These are phyloP conservation scores for Calonectria ilicicola DNA, from an alignment of 2,329 filamentous ascomycete genomes.

Conservation along the genomic window DNA sequence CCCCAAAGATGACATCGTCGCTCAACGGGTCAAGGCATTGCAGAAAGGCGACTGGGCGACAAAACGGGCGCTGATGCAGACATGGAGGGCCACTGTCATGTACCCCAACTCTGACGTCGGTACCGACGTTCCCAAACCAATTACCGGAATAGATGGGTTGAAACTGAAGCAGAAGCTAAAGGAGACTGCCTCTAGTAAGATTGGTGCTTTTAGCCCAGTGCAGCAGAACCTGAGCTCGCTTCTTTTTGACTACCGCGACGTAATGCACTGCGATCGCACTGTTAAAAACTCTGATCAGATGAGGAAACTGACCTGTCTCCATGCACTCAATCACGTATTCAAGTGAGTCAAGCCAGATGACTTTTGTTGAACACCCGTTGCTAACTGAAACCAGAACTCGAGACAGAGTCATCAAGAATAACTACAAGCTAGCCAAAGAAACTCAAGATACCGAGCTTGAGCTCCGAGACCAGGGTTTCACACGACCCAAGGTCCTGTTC, in stretches of 20 bases:
- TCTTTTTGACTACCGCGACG: constrained; percentile 85
- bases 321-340: constrained; percentile 91
- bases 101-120: constrained; percentile 56
- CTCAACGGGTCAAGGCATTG: constrained; percentile 63
- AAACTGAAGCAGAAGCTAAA: constrained; percentile 79
- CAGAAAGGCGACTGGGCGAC: constrained; percentile 64
- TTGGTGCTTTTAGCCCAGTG: constrained; percentile 68
- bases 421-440: constrained; percentile 78
- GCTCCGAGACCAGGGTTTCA: constrained; percentile 93
- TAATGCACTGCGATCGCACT: constrained; percentile 81
- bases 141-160: constrained; percentile 58
- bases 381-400: constrained; percentile 70
- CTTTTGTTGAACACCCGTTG: background rate
- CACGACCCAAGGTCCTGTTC: constrained; percentile 91
- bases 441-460: constrained; percentile 75
- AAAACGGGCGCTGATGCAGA: constrained; percentile 58
- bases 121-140: constrained; percentile 45
- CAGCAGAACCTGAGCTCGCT: constrained; percentile 76
- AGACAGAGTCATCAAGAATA: constrained; percentile 93
- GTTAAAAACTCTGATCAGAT: constrained; percentile 75
- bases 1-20: constrained; percentile 71
- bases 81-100: constrained; percentile 61
- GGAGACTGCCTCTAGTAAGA: constrained; percentile 64
- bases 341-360: constrained; percentile 65
- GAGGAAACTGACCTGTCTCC: constrained; percentile 80